phyloP scores from a whole-genome alignment of 441 rosid species.

The Adansonia gregorii region DNA sequence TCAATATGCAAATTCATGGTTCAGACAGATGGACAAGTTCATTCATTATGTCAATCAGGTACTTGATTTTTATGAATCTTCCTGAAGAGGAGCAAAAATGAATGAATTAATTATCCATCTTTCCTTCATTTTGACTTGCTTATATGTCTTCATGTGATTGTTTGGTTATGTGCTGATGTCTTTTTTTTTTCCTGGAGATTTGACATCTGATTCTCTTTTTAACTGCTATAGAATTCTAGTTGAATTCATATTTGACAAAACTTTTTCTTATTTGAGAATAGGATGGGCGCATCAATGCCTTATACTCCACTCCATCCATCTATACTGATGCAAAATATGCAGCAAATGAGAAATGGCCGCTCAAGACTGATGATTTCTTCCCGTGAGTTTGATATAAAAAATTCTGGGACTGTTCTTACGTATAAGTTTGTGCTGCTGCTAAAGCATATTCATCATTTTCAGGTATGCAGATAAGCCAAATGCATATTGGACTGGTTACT shows the following conservation, averaged over 20 bases:
- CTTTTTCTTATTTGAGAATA: constrained; percentile 30
- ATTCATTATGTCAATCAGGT: constrained; percentile 79
- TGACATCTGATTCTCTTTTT: constrained; percentile 1
- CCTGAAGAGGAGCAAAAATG: not conserved
- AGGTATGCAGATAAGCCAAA: constrained; percentile 79
- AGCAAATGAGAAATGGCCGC: constrained; percentile 64
- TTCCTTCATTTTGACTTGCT: constrained; percentile 9
- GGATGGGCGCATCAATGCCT: constrained; percentile 74
- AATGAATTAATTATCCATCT: constrained; percentile 16
- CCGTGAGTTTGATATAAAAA: constrained; percentile 57
- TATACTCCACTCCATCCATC: constrained; percentile 74
- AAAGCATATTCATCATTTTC: constrained; percentile 30
- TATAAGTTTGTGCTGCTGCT: constrained; percentile 14
- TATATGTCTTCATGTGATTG: not conserved
- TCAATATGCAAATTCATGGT: constrained; percentile 79
- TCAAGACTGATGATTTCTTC: constrained; percentile 74
- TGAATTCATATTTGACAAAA: constrained; percentile 24
- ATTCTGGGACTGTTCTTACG: not conserved
- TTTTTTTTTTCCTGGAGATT: not conserved
- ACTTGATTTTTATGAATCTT: constrained; percentile 18
- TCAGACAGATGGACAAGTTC: constrained; percentile 79
- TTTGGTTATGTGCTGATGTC: constrained; percentile 5
- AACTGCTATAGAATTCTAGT: constrained; percentile 25
- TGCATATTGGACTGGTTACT: constrained; percentile 82
- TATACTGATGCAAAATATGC: constrained; percentile 74